Percentiles rank a stretch among this genome's conserved stretches.
phyloP scores from a whole-genome alignment of 331 rosid species.

The Quercus tomentella region DNA sequence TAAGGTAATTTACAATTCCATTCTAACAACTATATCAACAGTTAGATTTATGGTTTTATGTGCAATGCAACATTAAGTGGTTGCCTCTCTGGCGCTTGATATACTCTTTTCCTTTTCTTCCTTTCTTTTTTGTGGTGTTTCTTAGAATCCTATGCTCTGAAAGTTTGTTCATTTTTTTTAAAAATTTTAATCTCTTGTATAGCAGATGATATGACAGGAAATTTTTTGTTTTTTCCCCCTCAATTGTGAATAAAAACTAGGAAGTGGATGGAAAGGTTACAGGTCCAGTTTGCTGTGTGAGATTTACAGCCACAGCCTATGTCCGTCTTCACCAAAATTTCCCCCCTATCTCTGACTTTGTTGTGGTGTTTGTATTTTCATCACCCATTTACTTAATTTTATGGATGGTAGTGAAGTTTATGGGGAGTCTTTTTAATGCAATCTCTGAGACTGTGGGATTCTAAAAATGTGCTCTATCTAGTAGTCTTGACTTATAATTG shows the following conservation, averaged over 20 bases:
- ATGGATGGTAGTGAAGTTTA: background rate
- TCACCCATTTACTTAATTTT: background rate
- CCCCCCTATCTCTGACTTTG: background rate
- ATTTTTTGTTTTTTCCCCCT: background rate
- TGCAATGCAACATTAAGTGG: background rate
- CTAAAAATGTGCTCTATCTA: background rate
- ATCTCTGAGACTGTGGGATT: background rate
- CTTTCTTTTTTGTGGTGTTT: background rate
- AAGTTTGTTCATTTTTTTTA: background rate
- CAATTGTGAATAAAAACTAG: too few relatives aligned
- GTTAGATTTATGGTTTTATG: background rate
- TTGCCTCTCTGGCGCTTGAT: background rate
- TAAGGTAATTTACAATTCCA: conserved; percentile 55
- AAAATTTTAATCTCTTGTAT: background rate
- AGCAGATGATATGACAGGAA: background rate
- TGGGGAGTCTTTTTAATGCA: background rate
- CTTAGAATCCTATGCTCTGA: background rate
- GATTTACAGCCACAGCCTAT: background rate
- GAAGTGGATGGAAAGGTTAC: too few relatives aligned
- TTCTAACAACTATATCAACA: background rate
- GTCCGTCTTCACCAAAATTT: background rate
- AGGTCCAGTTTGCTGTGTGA: background rate
- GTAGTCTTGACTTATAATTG: background rate
- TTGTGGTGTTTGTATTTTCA: background rate
- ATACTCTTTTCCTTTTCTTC: background rate